These are phyloP conservation scores for Penicillium sp. DNA, from an alignment of 2,329 filamentous ascomycete species.

Conservation along the genomic window DNA sequence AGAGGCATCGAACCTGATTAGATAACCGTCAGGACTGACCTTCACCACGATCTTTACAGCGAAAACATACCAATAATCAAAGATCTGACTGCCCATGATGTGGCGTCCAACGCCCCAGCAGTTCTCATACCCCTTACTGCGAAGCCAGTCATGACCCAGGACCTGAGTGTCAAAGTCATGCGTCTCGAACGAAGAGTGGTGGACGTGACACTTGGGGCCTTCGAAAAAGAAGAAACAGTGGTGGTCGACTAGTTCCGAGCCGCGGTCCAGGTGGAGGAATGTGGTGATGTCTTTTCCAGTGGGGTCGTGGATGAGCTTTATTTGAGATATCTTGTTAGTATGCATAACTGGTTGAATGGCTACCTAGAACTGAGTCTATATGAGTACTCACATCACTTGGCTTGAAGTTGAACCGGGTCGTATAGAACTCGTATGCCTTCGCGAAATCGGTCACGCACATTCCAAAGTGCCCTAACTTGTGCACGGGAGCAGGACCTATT, in stretches of 20 bases:
- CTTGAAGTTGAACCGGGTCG: background rate
- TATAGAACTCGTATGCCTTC: background rate
- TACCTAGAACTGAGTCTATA: background rate
- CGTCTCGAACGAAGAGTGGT: conserved; percentile 10
- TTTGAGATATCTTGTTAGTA: background rate
- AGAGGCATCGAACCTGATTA: background rate
- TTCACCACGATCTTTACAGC: background rate
- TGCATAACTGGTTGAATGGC: no score
- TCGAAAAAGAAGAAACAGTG: conserved; percentile 7
- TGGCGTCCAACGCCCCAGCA: conserved; percentile 13
- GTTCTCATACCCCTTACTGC: conserved; percentile 2
- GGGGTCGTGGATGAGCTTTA: background rate
- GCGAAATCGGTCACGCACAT: background rate
- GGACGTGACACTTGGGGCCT: background rate
- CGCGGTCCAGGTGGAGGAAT: conserved; percentile 7
- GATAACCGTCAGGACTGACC: background rate
- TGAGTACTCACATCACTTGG: background rate
- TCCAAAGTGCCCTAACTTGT: background rate
- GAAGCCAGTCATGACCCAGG: conserved; percentile 6
- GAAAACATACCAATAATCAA: conserved; percentile 12
- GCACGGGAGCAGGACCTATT: background rate
- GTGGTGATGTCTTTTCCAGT: background rate
- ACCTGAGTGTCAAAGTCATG: conserved; percentile 10
- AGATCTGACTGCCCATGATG: conserved; percentile 13
- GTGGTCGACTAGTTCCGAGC: conserved; percentile 5